Percentiles rank a stretch among this genome's conserved stretches.
Conservation (phyloP, 2,329 filamentous ascomycete genomes). For the Paecilomyces dactylethromorphus region DNA sequence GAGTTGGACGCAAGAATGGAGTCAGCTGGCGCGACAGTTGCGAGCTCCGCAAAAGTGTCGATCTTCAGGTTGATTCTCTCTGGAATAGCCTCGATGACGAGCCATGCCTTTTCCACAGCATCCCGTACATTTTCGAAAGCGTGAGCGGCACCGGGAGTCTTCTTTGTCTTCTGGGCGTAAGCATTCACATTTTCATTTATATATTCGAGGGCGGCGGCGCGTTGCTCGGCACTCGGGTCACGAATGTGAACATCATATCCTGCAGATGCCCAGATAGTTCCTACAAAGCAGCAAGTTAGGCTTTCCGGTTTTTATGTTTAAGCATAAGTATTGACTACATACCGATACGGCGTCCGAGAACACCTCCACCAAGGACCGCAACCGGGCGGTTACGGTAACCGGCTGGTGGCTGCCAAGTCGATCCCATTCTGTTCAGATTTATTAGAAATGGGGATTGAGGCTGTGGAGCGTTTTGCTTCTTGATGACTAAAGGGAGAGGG, state of each 20-base stretch:
- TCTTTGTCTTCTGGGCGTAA: not conserved
- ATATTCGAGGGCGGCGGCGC: not conserved
- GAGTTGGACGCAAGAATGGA: slow-evolving; percentile 47
- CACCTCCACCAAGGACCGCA: slow-evolving; percentile 35
- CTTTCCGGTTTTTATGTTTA: not conserved
- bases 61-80: not conserved
- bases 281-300: slow-evolving; percentile 7
- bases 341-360: slow-evolving; percentile 35
- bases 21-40: slow-evolving; percentile 33
- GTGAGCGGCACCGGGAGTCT: not conserved
- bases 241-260: slow-evolving; percentile 23
- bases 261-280: slow-evolving; percentile 26
- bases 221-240: slow-evolving; percentile 25
- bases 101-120: slow-evolving; percentile 30
- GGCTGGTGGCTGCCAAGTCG: slow-evolving; percentile 16
- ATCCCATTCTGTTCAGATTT: not conserved
- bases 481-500: not conserved
- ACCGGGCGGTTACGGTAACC: slow-evolving; percentile 31
- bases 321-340: not conserved
- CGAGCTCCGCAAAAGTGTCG: not conserved
- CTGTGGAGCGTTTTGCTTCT: not conserved
- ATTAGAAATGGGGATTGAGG: not conserved
- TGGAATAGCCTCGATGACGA: not conserved
- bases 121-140: slow-evolving; percentile 4
- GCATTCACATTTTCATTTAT: not conserved